Base-by-base conservation (phyloP, 2,329 filamentous ascomycete species). In the Colletotrichum costaricense region DNA sequence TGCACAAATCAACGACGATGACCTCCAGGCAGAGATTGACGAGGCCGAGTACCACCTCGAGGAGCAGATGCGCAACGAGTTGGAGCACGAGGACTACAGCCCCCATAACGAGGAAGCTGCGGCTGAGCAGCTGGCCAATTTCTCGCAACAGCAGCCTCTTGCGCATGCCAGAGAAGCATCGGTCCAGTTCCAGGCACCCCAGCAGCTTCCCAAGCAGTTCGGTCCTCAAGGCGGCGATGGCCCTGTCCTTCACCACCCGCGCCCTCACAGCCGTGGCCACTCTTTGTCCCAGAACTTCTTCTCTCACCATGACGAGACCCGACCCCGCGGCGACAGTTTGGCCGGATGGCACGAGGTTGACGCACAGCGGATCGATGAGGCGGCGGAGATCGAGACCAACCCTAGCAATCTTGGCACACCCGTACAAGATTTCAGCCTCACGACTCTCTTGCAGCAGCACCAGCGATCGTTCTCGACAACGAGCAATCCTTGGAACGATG, bases 1-100 rank as follows among this genome's bases (percentile, higher is more conserved):
- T 11, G 69, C 77, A 12, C 82, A 82, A 59, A 84, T 84, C 58
- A 74, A 74, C 71, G 82, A 84, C 59, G 93, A 95, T 77, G 95
- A 95, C 76, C 87, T 97, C 28, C 95, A 98, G 80, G 93, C 92
- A 74, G 95, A 97, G 76, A 93, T 97, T 69, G 93, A 97, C 63
- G 93, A 95, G 78, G 93, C 94, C 5, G 94, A 97, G 78, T 96
- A 97, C 79, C 94, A 96, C 77, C 83, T 97, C 74, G 94, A 95
- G 79, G 91, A 95, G 79, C 92, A 94, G 74, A 91, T 95, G 74
- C 91, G 94, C 64, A 92, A 93, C 67, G 93, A 96, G 78, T 86
- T 96, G 62, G 93, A 95, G 73, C 93, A 95, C 76, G 92, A 93
- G 68, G 93, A 94, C 76, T 93, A 94, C 79, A 94, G 91, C 77